These are phyloP conservation scores for Pythium insidiosum DNA, from an alignment of 352 stramenopile species.

Conservation along the genomic window DNA sequence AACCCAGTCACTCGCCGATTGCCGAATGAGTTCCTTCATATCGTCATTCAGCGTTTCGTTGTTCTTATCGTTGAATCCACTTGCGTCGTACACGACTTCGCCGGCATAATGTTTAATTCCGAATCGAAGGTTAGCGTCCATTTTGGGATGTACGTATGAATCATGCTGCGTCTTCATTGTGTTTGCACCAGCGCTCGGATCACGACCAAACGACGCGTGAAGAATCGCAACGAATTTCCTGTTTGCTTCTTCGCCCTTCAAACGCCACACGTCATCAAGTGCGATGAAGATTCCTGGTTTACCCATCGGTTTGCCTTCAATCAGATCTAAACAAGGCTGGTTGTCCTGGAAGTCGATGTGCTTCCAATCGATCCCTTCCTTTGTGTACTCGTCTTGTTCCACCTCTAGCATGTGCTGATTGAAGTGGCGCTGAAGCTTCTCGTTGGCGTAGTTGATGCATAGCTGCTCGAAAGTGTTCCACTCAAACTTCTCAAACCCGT, in stretches of 20 bases:
- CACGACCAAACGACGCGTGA: constrained; percentile 72
- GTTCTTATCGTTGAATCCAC: constrained; percentile 98
- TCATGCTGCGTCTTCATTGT: constrained; percentile 77
- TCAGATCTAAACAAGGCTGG: constrained; percentile 89
- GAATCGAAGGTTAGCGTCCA: constrained; percentile 85
- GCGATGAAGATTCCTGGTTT: constrained; percentile 92
- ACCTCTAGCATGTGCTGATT: constrained; percentile 96
- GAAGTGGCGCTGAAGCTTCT: constrained; percentile 91
- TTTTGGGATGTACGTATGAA: constrained; percentile 87
- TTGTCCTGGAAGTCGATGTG: constrained; percentile 93
- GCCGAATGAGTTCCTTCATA: constrained; percentile 89
- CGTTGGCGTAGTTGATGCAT: constrained; percentile 96
- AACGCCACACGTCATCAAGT: constrained; percentile 93
- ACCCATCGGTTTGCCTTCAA: constrained; percentile 87
- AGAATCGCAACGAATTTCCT: constrained; percentile 88
- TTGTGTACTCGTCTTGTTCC: constrained; percentile 96
- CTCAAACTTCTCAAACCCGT: constrained; percentile 96
- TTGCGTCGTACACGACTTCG: constrained; percentile 96
- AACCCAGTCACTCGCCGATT: constrained; percentile 79
- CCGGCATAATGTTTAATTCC: constrained; percentile 89
- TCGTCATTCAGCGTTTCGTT: constrained; percentile 95
- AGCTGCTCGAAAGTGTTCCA: constrained; percentile 95
- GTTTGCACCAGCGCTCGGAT: constrained; percentile 31
- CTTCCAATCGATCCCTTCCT: constrained; percentile 92
- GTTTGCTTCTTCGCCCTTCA: constrained; percentile 91